Percentiles rank a stretch among this genome's conserved stretches.
These are phyloP conservation scores for Rhododendron simsii DNA, from an alignment of 148 eudicot species.

Conservation along the genomic window DNA sequence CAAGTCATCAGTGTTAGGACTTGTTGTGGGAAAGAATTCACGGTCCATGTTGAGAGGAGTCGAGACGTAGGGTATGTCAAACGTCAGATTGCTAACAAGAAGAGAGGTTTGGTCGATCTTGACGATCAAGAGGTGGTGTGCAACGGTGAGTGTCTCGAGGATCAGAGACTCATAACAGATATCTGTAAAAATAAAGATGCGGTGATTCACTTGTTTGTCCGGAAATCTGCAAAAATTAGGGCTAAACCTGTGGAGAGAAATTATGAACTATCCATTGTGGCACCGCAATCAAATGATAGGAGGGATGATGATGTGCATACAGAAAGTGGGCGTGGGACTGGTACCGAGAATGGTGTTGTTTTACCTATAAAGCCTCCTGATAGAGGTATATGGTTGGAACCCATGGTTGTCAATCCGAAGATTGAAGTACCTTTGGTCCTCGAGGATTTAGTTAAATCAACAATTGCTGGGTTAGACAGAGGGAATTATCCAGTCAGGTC, in stretches of 20 bases:
- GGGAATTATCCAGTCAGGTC: slow-evolving; percentile 73
- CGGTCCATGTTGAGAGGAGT: slow-evolving; percentile 57
- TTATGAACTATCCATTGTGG: slow-evolving; percentile 66
- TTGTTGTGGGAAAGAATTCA: slow-evolving; percentile 60
- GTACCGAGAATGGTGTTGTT: background rate
- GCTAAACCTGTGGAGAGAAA: slow-evolving; percentile 58
- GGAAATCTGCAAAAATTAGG: slow-evolving; percentile 67
- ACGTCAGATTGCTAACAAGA: slow-evolving; percentile 58
- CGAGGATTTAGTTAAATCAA: slow-evolving; percentile 44
- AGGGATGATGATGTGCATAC: slow-evolving; percentile 21
- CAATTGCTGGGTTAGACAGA: slow-evolving; percentile 49
- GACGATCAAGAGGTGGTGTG: slow-evolving; percentile 71
- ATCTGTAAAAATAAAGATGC: slow-evolving; percentile 57
- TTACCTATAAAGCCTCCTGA: slow-evolving; percentile 28
- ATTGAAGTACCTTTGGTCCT: slow-evolving; percentile 47
- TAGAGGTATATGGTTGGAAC: slow-evolving; percentile 45
- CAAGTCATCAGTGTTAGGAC: slow-evolving; percentile 65
- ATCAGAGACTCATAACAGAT: slow-evolving; percentile 65
- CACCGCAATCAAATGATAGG: slow-evolving; percentile 31
- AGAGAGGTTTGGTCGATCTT: slow-evolving; percentile 33
- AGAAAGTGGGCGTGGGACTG: slow-evolving; percentile 13
- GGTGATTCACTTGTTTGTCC: slow-evolving; percentile 78
- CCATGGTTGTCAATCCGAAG: slow-evolving; percentile 53
- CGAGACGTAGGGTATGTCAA: slow-evolving; percentile 74
- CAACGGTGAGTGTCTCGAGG: slow-evolving; percentile 63